Conservation (phyloP, 768 basidiomycete genomes). For the Lactarius indigo region DNA sequence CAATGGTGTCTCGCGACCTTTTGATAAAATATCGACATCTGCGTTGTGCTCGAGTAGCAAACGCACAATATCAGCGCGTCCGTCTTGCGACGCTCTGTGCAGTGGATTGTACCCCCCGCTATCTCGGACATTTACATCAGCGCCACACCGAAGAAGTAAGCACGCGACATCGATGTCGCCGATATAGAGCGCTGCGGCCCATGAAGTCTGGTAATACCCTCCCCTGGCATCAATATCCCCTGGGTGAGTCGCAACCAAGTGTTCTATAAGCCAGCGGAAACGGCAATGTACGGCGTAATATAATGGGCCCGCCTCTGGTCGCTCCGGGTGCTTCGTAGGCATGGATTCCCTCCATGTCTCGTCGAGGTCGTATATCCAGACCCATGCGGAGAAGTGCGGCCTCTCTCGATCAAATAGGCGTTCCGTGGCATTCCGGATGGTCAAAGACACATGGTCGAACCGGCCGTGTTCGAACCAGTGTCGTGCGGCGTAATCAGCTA, state of each 20-base stretch:
- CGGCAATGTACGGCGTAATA: not conserved
- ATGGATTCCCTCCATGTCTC: not conserved
- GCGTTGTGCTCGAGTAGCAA: slow-evolving; percentile 3
- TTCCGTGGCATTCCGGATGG: not conserved
- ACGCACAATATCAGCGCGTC: not conserved
- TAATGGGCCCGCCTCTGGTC: not conserved
- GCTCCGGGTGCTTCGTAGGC: not conserved
- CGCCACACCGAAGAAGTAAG: not conserved
- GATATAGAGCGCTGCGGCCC: not conserved
- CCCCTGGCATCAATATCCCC: not conserved
- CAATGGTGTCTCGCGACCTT: too few relatives aligned
- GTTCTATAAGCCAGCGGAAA: not conserved
- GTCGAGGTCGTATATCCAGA: slow-evolving; percentile 4
- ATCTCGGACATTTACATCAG: not conserved
- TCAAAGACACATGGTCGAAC: not conserved
- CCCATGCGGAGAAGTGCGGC: not conserved
- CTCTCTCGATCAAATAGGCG: not conserved
- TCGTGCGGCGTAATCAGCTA: not conserved
- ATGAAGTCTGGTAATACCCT: not conserved
- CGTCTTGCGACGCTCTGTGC: not conserved
- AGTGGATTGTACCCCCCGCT: not conserved
- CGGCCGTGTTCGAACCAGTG: not conserved
- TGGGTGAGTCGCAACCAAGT: not conserved
- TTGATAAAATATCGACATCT: not conserved
- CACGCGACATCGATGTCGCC: not conserved